Conservation (phyloP, 345 rosid genomes). For the Eucalyptus sp. region DNA sequence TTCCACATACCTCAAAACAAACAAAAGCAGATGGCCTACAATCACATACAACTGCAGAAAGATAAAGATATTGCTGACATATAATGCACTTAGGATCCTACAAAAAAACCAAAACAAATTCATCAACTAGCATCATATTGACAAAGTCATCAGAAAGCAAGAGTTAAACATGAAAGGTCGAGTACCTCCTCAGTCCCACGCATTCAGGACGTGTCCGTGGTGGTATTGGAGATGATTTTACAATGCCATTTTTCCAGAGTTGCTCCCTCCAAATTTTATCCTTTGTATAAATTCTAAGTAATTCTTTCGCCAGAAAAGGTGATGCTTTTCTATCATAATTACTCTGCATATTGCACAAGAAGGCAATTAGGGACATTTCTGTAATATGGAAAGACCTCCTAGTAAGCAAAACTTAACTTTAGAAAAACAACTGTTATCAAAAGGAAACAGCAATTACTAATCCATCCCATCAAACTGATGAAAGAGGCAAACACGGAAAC, state of each 20-base stretch:
- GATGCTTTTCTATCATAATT: slow-evolving; percentile 38
- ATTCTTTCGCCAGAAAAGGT: slow-evolving; percentile 59
- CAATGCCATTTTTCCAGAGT: slow-evolving; percentile 73
- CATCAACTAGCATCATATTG: too few species aligned
- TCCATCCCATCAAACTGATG: background rate
- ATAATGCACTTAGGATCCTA: too few species aligned
- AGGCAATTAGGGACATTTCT: background rate
- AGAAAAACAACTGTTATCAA: background rate
- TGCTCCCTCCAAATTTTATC: slow-evolving; percentile 74
- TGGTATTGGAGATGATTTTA: slow-evolving; percentile 66
- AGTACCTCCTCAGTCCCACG: too few species aligned
- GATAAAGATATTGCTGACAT: too few species aligned
- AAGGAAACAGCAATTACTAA: background rate
- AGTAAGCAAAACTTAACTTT: background rate
- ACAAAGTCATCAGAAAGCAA: too few species aligned
- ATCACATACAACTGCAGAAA: too few species aligned
- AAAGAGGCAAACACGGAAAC: background rate
- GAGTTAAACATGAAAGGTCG: too few species aligned
- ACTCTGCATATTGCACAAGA: slow-evolving; percentile 16
- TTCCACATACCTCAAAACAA: too few species aligned
- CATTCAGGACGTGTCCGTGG: background rate
- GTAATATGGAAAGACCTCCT: background rate
- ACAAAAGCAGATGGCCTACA: too few species aligned
- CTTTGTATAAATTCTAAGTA: slow-evolving; percentile 49
- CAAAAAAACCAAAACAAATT: too few species aligned